Evolutionary conservation across 164 flowering plant species (phyloP).

Genomic region (Echeveria elegans): DNA sequence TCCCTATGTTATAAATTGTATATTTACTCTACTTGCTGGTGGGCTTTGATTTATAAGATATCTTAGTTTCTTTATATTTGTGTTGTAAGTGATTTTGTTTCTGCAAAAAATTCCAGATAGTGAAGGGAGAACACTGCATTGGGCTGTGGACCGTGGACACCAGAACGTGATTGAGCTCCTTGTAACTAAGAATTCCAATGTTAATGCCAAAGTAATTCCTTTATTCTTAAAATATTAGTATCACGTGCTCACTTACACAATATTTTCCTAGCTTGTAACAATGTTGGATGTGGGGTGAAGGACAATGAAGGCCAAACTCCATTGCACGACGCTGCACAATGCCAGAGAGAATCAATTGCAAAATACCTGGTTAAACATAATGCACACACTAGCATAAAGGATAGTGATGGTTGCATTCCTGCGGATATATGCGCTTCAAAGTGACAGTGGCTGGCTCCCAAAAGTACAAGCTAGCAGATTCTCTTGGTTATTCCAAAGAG

Average conservation of each 20-base stretch:
- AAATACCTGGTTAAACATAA: constrained; percentile 65
- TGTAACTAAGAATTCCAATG: constrained; percentile 56
- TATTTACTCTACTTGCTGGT: neutral
- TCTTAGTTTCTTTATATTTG: neutral
- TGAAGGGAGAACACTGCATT: constrained; percentile 90
- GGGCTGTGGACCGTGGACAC: constrained; percentile 98
- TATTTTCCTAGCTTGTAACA: neutral
- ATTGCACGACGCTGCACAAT: constrained; percentile 79
- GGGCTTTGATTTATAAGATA: neutral
- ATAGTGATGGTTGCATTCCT: constrained; percentile 61
- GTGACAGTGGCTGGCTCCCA: constrained; percentile 58
- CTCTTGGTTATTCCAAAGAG: neutral
- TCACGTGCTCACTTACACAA: neutral
- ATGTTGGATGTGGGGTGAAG: constrained; percentile 22
- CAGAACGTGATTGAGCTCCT: constrained; percentile 42
- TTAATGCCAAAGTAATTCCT: constrained; percentile 58
- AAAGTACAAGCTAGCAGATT: constrained; percentile 10
- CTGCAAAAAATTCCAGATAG: constrained; percentile 52
- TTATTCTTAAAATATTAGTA: neutral
- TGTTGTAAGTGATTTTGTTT: neutral
- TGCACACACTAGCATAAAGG: constrained; percentile 47
- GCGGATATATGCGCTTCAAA: constrained; percentile 43
- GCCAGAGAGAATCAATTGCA: constrained; percentile 78
- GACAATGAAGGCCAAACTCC: constrained; percentile 92
- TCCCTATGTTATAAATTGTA: neutral